Percentiles rank a stretch among this genome's conserved stretches.
These are phyloP conservation scores for Candida mattraensis DNA, from an alignment of 805 yeast genomes.

Conservation along the genomic window DNA sequence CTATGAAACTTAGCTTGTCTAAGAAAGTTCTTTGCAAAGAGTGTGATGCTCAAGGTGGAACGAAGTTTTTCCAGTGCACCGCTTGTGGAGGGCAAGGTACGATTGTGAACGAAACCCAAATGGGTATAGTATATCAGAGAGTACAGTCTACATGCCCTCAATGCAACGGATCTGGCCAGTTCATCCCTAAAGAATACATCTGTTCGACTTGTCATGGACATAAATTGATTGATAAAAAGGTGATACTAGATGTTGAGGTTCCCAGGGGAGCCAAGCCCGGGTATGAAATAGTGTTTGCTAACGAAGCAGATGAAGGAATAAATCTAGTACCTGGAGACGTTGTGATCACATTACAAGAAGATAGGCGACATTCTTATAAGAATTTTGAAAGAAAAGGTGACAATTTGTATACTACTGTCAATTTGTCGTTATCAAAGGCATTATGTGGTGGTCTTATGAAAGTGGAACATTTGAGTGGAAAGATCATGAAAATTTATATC, in stretches of 20 bases:
- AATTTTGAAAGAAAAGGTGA: slow-evolving; percentile 38
- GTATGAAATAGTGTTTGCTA: slow-evolving; percentile 50
- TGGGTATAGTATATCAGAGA: slow-evolving; percentile 46
- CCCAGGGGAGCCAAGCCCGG: slow-evolving; percentile 57
- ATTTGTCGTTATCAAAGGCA: slow-evolving; percentile 22
- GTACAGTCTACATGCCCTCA: slow-evolving; percentile 44
- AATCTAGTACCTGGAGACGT: slow-evolving; percentile 67
- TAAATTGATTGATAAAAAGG: slow-evolving; percentile 47
- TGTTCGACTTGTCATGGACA: slow-evolving; percentile 46
- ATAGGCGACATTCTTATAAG: slow-evolving; percentile 33
- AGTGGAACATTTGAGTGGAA: slow-evolving; percentile 39
- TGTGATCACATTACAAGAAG: slow-evolving; percentile 45
- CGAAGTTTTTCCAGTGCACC: slow-evolving; percentile 31
- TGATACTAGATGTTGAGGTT: slow-evolving; percentile 51
- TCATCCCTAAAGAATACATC: slow-evolving; percentile 30
- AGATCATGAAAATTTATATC: slow-evolving; percentile 39
- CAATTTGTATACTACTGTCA: slow-evolving; percentile 21
- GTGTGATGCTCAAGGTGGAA: slow-evolving; percentile 57
- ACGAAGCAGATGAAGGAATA: slow-evolving; percentile 66
- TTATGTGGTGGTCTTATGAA: slow-evolving; percentile 30
- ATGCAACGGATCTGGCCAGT: slow-evolving; percentile 44
- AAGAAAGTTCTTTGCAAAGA: slow-evolving; percentile 46
- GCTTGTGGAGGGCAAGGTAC: slow-evolving; percentile 46
- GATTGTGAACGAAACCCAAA: slow-evolving; percentile 38
- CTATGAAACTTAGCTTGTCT: slow-evolving; percentile 52